Evolutionary conservation across 2,329 filamentous ascomycete species (phyloP).

Genomic region (Biscogniauxia sp.): DNA sequence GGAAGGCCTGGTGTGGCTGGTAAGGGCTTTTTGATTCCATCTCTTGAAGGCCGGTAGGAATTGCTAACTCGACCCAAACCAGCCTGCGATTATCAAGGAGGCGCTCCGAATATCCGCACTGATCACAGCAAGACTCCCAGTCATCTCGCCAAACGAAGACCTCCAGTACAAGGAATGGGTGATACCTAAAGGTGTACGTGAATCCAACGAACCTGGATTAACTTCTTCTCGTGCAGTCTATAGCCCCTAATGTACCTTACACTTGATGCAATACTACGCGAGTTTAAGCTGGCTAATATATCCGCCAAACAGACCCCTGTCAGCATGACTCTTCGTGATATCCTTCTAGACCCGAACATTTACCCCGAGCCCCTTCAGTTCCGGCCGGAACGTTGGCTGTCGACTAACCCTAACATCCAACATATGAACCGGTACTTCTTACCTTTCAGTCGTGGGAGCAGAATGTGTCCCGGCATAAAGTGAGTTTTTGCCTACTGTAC

Average conservation of each 20-base stretch:
- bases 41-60: not conserved
- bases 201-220: too few species aligned
- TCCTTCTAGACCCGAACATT: slow-evolving; percentile 16
- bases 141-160: slow-evolving; percentile 12
- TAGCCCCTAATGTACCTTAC: too few species aligned
- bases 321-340: slow-evolving; percentile 18
- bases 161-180: slow-evolving; percentile 16
- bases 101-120: slow-evolving; percentile 11
- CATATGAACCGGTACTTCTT: slow-evolving; percentile 11
- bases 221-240: too few species aligned
- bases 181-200: slow-evolving; percentile 18
- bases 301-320: slow-evolving; percentile 11
- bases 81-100: slow-evolving; percentile 15
- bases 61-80: slow-evolving; percentile 3
- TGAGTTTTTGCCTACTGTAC: slow-evolving; percentile 11
- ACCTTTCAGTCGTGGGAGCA: slow-evolving; percentile 13
- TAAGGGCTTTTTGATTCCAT: not conserved
- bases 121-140: slow-evolving; percentile 11
- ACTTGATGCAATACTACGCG: too few species aligned
- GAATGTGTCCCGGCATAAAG: slow-evolving; percentile 18
- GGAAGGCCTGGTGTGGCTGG: not conserved
- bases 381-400: slow-evolving; percentile 16
- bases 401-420: slow-evolving; percentile 16
- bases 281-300: not conserved
- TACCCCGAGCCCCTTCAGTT: slow-evolving; percentile 14